Evolutionary conservation across 2,329 filamentous ascomycete genomes (phyloP).

Genomic region (Leptographium galeiforme): DNA sequence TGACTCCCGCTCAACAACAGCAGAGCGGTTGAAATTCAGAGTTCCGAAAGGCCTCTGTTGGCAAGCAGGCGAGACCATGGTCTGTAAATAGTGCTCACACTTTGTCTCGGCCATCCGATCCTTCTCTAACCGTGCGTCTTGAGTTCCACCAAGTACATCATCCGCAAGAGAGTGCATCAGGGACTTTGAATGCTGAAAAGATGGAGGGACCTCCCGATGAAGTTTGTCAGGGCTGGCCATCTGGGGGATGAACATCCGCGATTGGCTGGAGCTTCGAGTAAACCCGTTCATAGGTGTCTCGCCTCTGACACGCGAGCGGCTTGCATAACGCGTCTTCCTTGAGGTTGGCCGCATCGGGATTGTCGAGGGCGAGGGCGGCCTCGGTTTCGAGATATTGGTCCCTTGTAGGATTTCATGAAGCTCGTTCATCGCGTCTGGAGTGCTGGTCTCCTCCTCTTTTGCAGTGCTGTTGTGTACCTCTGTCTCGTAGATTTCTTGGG

Average conservation of each 20-base stretch:
- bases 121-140: neutral
- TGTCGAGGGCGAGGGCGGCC: neutral
- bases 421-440: neutral
- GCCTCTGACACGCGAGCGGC: slow-evolving; percentile 8
- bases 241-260: slow-evolving; percentile 13
- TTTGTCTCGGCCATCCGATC: neutral
- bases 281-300: neutral
- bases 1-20: neutral
- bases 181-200: neutral
- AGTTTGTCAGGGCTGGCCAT: slow-evolving; percentile 17
- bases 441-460: neutral
- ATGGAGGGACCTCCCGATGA: neutral
- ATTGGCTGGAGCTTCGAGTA: neutral
- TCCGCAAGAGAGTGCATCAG: slow-evolving; percentile 2
- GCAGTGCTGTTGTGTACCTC: neutral
- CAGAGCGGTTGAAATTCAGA: neutral
- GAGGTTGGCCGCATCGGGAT: slow-evolving; percentile 15
- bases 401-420: too few species aligned
- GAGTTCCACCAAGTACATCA: neutral
- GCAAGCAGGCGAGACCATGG: neutral
- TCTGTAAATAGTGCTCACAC: neutral
- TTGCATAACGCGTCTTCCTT: slow-evolving; percentile 24
- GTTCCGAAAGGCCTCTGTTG: neutral
- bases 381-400: neutral
- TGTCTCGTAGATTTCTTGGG: neutral